phyloP scores from a whole-genome alignment of 495 filamentous ascomycete genomes.

The Penicillium manginii region DNA sequence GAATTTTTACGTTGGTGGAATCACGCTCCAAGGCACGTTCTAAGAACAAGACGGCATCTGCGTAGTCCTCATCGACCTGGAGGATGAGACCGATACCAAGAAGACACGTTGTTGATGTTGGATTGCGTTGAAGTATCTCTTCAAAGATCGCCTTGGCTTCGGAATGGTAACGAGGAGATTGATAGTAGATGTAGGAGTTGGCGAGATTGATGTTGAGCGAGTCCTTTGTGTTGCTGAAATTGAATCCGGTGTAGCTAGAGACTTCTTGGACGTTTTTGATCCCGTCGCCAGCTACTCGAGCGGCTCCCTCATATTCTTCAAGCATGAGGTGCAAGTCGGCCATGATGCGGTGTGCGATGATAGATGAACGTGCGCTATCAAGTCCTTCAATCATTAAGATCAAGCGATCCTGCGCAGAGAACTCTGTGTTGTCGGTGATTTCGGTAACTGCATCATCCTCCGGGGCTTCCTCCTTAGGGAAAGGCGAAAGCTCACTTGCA shows the following conservation, averaged over 20 bases:
- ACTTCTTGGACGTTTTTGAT: conserved; percentile 61
- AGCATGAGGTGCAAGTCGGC: conserved; percentile 81
- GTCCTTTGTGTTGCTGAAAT: conserved; percentile 68
- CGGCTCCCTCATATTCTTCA: conserved; percentile 84
- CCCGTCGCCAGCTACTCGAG: conserved; percentile 77
- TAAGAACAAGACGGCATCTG: conserved; percentile 76
- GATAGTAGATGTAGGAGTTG: conserved; percentile 82
- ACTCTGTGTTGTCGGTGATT: conserved; percentile 40
- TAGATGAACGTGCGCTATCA: conserved; percentile 66
- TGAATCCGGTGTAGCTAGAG: conserved; percentile 64
- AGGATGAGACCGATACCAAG: conserved; percentile 90
- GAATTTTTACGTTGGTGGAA: conserved; percentile 71
- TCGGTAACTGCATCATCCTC: conserved; percentile 38
- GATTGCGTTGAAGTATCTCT: conserved; percentile 70
- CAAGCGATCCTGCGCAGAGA: conserved; percentile 72
- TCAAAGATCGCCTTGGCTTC: conserved; percentile 87
- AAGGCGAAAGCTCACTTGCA: conserved; percentile 82
- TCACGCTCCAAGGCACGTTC: conserved; percentile 72
- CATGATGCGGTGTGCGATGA: conserved; percentile 83
- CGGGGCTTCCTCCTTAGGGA: conserved; percentile 47
- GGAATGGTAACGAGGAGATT: conserved; percentile 83
- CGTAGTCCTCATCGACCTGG: conserved; percentile 88
- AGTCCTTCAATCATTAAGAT: conserved; percentile 85
- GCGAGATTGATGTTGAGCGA: conserved; percentile 75
- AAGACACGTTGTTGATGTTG: conserved; percentile 74